Evolutionary conservation across 768 basidiomycete genomes (phyloP), one percentile per base, ranked within the genome.

Genomic region (Xerocomellus dryophilus): DNA sequence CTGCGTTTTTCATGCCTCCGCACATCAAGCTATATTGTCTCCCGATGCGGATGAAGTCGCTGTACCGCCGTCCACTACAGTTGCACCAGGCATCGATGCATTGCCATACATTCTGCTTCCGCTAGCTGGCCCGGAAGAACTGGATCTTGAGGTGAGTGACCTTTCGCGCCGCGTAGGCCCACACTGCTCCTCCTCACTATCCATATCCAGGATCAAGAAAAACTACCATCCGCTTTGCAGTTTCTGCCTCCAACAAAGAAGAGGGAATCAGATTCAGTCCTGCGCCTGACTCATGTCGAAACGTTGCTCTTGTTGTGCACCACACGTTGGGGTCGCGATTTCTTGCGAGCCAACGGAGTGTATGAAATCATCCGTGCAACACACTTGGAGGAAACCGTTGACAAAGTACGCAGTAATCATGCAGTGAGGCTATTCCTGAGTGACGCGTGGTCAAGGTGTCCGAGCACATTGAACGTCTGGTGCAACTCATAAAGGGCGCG

Each of bases 111-210:
- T 99, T 11, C 78, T 99, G 4, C 80, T 95, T 1, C 96, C 97
- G 0, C 76, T 99, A 2, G 93, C 96, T 39, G 95, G 96, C 7
- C 88, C 93, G 1, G 97, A 98, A 70, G 97, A 98, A 71, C 86
- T 91, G 55, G 94, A 97, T 52, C 77, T 96, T 1, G 95, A 98
- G 57, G 92, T 91, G 60, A 49, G 92, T 91, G 60, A 49, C 76
- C 50, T 21, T 43, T 20, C 18, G 25, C 25, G n/a, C 20, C 23
- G 7, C 6, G 11, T 23, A 7, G 5, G 25, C 3, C 18, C 20
- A 58, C 29, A 29, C 43, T 47, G 5, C 38, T 31, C 15, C 20
- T 36, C 36, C 49, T 51, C 36, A 56, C 47, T 8, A 4, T n/a
- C 3, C n/a, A 15, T 45, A 23, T 49, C 29, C 63, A 96, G 88